These are phyloP conservation scores for Datura wrightii DNA, from an alignment of 257 asterid genomes.

Conservation along the genomic window DNA sequence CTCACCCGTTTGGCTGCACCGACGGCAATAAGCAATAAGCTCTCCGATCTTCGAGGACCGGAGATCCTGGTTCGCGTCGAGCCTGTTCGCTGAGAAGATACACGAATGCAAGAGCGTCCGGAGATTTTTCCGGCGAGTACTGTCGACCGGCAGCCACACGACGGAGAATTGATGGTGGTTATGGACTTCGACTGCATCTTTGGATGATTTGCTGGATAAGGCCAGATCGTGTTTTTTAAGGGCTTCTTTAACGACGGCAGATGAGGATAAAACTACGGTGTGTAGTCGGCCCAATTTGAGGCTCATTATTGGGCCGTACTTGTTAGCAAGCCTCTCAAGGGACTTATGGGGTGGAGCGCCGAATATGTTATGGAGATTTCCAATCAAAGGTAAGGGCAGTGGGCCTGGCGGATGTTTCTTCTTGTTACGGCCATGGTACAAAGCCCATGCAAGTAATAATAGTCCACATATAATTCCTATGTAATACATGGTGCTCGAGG, in stretches of 20 bases:
- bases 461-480: not conserved
- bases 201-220: constrained; percentile 56
- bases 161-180: constrained; percentile 65
- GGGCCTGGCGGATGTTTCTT: constrained; percentile 74
- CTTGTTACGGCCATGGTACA: constrained; percentile 12
- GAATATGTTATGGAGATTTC: constrained; percentile 66
- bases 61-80: constrained; percentile 66
- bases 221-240: constrained; percentile 69
- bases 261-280: constrained; percentile 66
- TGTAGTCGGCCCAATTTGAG: constrained; percentile 62
- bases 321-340: constrained; percentile 58
- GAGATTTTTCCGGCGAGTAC: constrained; percentile 62
- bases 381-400: constrained; percentile 68
- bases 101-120: constrained; percentile 62
- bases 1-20: constrained; percentile 45
- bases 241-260: constrained; percentile 64
- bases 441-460: constrained; percentile 1
- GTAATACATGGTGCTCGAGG: not conserved
- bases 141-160: constrained; percentile 69
- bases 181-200: constrained; percentile 66
- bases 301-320: constrained; percentile 70
- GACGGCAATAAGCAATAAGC: constrained; percentile 56
- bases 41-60: constrained; percentile 57
- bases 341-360: constrained; percentile 76
- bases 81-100: constrained; percentile 63